phyloP scores from a whole-genome alignment of 2,329 filamentous ascomycete species.

The Metarhizium sp. region DNA sequence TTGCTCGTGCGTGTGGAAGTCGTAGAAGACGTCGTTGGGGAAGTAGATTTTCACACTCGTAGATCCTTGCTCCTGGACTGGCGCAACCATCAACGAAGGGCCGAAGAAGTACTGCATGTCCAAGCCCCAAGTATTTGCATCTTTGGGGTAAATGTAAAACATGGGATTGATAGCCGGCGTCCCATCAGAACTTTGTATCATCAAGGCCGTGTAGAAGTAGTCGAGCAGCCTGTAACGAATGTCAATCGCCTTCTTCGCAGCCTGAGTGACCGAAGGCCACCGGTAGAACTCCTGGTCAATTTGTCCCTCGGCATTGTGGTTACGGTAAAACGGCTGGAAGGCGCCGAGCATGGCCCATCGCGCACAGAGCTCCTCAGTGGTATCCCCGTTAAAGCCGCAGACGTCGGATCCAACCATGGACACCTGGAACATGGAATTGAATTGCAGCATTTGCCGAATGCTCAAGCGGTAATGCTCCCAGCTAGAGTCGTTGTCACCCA shows the following conservation, averaged over 20 bases:
- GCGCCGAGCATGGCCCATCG: constrained; percentile 58
- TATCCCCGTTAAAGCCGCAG: constrained; percentile 63
- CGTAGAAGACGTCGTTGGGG: constrained; percentile 36
- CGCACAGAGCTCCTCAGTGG: constrained; percentile 51
- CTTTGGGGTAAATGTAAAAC: constrained; percentile 57
- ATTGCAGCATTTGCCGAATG: constrained; percentile 50
- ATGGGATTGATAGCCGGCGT: constrained; percentile 57
- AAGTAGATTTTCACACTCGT: constrained; percentile 34
- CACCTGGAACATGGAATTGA: constrained; percentile 56
- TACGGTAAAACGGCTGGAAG: constrained; percentile 60
- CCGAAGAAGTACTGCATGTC: constrained; percentile 40
- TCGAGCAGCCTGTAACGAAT: constrained; percentile 63
- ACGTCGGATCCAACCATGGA: constrained; percentile 65
- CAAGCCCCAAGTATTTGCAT: constrained; percentile 29
- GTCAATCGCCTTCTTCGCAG: constrained; percentile 57
- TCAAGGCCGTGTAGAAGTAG: constrained; percentile 65
- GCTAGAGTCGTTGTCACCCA: constrained; percentile 32
- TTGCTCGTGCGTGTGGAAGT: constrained; percentile 34
- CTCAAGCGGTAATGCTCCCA: constrained; percentile 52
- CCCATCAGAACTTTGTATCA: constrained; percentile 47
- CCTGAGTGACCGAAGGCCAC: constrained; percentile 50
- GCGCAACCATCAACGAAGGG: constrained; percentile 31
- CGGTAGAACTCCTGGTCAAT: constrained; percentile 55
- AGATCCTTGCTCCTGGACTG: constrained; percentile 31
- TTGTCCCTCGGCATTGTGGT: constrained; percentile 44